Evolutionary conservation across 1,139 yeast genomes (phyloP).

Genomic region (Zhuliangozyma blackwelliae): DNA sequence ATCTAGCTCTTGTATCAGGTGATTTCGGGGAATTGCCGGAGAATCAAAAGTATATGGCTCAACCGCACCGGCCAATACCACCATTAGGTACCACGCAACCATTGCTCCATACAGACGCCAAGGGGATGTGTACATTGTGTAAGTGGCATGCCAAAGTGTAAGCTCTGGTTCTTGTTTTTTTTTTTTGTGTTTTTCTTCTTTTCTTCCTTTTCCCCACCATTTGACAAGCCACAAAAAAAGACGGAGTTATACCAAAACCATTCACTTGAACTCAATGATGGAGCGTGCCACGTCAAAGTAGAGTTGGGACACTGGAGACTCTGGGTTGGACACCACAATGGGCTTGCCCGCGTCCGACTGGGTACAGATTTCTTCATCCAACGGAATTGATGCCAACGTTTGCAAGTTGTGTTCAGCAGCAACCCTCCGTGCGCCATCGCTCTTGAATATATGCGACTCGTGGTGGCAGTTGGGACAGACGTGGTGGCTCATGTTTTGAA

Average conservation of each 20-base stretch:
- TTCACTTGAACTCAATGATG: conserved; percentile 12
- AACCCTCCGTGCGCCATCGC: conserved; percentile 57
- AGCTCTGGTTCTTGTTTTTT: no score
- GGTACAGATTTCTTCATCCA: conserved; percentile 56
- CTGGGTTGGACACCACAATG: conserved; percentile 46
- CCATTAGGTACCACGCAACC: no score
- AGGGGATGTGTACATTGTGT: no score
- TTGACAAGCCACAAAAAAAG: no score
- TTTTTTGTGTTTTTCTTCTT: no score
- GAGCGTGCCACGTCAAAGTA: conserved; percentile 44
- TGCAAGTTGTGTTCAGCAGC: conserved; percentile 50
- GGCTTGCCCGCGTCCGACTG: conserved; percentile 68
- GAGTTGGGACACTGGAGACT: conserved; percentile 28
- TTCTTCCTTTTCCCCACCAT: no score
- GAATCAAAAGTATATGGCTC: background rate
- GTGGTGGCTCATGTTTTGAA: conserved; percentile 79
- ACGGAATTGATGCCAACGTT: conserved; percentile 64
- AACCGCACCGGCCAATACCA: no score
- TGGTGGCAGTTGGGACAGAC: conserved; percentile 74
- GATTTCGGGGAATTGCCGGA: conserved; percentile 1
- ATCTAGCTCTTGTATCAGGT: background rate
- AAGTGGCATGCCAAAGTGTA: no score
- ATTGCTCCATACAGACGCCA: no score
- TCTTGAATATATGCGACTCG: conserved; percentile 71
- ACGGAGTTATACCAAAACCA: no score